A percentile compares a stretch with the other conserved stretches of the same genome.
phyloP scores from a whole-genome alignment of 441 rosid genomes.

The Gossypium lobatum region DNA sequence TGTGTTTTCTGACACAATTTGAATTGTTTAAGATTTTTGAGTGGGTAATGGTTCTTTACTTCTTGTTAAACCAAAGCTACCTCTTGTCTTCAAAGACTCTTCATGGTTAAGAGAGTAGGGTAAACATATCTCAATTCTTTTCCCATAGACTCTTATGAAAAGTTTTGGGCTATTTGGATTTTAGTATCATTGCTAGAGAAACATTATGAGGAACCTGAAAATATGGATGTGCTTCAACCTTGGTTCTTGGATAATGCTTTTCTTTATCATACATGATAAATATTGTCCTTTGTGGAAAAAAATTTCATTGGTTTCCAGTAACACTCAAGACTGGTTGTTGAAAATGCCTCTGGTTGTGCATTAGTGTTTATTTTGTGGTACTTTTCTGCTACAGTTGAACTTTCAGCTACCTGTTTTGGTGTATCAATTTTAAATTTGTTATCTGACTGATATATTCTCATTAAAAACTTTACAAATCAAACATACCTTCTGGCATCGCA shows the following conservation, averaged over 20 bases:
- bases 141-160: not conserved
- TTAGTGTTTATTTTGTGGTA: not conserved
- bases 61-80: not conserved
- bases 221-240: not conserved
- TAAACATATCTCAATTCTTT: not conserved
- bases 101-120: not conserved
- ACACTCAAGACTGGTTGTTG: not conserved
- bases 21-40: not conserved
- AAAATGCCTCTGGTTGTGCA: not conserved
- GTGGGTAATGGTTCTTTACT: not conserved
- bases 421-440: not conserved
- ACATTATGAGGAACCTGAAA: conserved; percentile 1
- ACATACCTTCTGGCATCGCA: not conserved
- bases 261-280: not conserved
- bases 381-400: not conserved
- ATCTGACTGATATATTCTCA: not conserved
- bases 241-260: not conserved
- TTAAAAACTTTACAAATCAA: not conserved
- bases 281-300: not conserved
- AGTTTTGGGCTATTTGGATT: not conserved
- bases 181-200: not conserved
- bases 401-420: not conserved
- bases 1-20: not conserved
- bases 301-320: not conserved
- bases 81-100: not conserved